Base-by-base conservation (phyloP, 192 early-diverging fungal genomes). In the Coemansia sp. region DNA sequence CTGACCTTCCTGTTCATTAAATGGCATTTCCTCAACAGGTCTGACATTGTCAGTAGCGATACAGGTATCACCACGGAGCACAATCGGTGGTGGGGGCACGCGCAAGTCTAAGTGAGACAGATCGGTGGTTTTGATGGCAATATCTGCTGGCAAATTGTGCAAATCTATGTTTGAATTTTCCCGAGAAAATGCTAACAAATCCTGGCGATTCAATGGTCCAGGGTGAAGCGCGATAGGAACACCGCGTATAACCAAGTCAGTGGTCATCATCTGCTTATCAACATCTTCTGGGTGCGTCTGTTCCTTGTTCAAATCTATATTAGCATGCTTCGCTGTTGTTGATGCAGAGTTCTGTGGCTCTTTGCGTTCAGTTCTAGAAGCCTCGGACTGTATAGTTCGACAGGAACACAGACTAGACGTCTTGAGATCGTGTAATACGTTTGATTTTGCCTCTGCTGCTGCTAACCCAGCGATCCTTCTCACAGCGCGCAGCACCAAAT, bases 401-500 rank as follows among this genome's bases (percentile, higher is more conserved):
- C 56, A 46, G 33, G 24, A 54, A 74, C 39, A 58, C 20, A 80
- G 17, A 33, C 72, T 80, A 7, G 72, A 80, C 8, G 78, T 75
- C 57, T 64, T 59, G 17, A 71, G 14, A 19, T 69, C 66, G 25
- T 63, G 59, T 30, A 27, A 29, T 17, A 75, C 51, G 30, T 25
- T 42, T 5, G 61, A 51, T 22, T 56, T 54, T 0, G 72, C 66
- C 60, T 80, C 78, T n/a, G 29, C 5, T 17, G 62, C 70, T 2
- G 72, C 78, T 59, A 80, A 56, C 30, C 24, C 46, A 4, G 78
- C 78, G 32, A 80, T 31, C 51, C 56, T 64, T 46, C 62, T 75
- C 14, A 63, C 66, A 23, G 70, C 65, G 62, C 72, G 72, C 39
- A 80, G 57, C 36, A 80, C 72, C 8, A 80, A 50, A n/a, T 62